Conservation (phyloP, 305 asterid species). For the Fraxinus nigra region DNA sequence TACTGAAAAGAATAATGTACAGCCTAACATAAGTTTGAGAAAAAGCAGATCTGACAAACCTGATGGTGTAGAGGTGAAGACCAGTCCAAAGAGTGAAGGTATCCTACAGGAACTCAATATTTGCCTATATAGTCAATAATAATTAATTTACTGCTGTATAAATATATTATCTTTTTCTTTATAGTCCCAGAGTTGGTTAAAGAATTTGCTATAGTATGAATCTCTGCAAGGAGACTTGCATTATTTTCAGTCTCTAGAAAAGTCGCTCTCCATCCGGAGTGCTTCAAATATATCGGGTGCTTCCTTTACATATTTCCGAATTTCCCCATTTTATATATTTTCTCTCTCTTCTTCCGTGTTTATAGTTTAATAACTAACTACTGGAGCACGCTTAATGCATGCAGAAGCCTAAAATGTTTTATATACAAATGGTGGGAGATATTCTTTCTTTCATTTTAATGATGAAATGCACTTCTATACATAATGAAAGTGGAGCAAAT, state of each 20-base stretch:
- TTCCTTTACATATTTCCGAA: not conserved
- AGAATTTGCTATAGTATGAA: not conserved
- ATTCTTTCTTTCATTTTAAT: not conserved
- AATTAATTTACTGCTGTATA: not conserved
- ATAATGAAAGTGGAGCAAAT: not conserved
- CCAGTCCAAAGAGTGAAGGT: constrained; percentile 41
- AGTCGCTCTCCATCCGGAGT: not conserved
- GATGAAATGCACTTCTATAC: not conserved
- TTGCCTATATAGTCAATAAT: constrained; percentile 10
- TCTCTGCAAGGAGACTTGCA: not conserved
- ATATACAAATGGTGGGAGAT: not conserved
- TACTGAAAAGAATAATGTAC: constrained; percentile 17
- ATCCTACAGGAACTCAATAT: not conserved
- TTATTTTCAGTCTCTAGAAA: not conserved
- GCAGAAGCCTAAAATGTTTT: not conserved
- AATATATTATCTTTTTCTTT: not conserved
- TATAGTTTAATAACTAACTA: not conserved
- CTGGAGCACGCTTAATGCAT: not conserved
- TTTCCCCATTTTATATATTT: not conserved
- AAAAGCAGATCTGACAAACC: constrained; percentile 14
- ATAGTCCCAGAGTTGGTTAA: constrained; percentile 17
- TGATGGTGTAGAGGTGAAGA: constrained; percentile 1
- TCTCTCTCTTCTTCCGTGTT: not conserved
- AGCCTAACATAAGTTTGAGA: constrained; percentile 22
- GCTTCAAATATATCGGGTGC: not conserved